A percentile compares a stretch with the other conserved stretches of the same genome.
Conservation (phyloP, 805 yeast genomes). For the Sugiyamaella lignohabitans region DNA sequence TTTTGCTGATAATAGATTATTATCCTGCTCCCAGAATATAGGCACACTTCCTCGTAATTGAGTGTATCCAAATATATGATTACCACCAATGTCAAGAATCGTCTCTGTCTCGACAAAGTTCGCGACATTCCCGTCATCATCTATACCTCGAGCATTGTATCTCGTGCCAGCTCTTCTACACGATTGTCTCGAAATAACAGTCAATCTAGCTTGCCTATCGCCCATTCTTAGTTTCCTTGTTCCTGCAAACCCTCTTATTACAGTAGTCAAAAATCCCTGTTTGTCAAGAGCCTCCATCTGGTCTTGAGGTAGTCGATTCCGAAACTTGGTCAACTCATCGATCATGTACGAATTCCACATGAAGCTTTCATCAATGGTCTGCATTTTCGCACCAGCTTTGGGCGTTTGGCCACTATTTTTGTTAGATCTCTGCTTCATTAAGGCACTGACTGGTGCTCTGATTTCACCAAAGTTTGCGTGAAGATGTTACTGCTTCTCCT, state of each 20-base stretch:
- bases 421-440: slow-evolving; percentile 1
- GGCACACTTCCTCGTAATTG: slow-evolving; percentile 97
- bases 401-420: not conserved
- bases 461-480: too few relatives aligned
- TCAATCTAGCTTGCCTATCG: slow-evolving; percentile 42
- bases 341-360: slow-evolving; percentile 97
- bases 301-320: slow-evolving; percentile 59
- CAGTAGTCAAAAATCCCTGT: slow-evolving; percentile 81
- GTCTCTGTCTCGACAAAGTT: slow-evolving; percentile 93
- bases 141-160: slow-evolving; percentile 90
- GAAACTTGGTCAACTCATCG: slow-evolving; percentile 68
- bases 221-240: slow-evolving; percentile 43
- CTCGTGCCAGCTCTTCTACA: slow-evolving; percentile 98
- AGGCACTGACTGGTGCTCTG: slow-evolving; percentile 1
- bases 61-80: slow-evolving; percentile 62
- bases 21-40: slow-evolving; percentile 95
- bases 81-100: slow-evolving; percentile 48
- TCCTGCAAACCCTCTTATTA: slow-evolving; percentile 91
- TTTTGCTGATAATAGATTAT: slow-evolving; percentile 84
- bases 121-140: slow-evolving; percentile 92
- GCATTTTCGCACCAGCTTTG: slow-evolving; percentile 18
- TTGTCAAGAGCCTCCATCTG: slow-evolving; percentile 59
- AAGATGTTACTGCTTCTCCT: slow-evolving; percentile 3
- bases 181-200: slow-evolving; percentile 89
- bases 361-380: slow-evolving; percentile 68